These are phyloP conservation scores for Volvariella surrecta DNA, from an alignment of 1,284 basidiomycete species.

Conservation along the genomic window DNA sequence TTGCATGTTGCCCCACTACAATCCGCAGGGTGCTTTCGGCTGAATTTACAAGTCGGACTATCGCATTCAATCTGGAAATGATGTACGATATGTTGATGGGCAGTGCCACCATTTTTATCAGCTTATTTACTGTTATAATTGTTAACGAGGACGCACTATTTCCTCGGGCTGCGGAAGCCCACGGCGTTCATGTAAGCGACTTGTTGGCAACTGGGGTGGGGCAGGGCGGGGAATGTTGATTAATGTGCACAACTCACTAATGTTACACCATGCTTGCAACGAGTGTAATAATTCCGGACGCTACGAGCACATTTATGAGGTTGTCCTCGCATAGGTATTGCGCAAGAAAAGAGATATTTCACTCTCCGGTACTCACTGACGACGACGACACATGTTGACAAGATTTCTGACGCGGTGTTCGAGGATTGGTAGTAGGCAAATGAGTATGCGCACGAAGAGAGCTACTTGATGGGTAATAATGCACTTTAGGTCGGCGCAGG, in stretches of 20 bases:
- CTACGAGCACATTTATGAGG: neutral
- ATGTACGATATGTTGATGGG: no score
- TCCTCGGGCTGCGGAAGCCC: neutral
- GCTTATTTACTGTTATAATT: no score
- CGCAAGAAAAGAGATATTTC: neutral
- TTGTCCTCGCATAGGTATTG: neutral
- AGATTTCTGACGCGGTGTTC: neutral
- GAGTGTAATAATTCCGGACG: neutral
- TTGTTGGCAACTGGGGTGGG: no score
- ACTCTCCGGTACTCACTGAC: neutral
- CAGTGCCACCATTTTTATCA: no score
- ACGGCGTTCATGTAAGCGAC: no score
- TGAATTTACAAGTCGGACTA: constrained; percentile 8
- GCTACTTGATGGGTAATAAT: neutral
- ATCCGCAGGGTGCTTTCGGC: constrained; percentile 1
- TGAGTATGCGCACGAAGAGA: neutral
- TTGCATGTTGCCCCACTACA: constrained; percentile 4
- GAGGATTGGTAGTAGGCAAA: neutral
- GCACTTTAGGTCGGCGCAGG: no score
- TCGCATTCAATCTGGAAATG: constrained; percentile 11
- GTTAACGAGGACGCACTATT: neutral
- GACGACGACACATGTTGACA: neutral
- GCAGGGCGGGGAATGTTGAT: no score
- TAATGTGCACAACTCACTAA: neutral
- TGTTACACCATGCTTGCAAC: neutral